A percentile compares a stretch with the other conserved stretches of the same genome.
These are phyloP conservation scores for Mycocentrospora acerina DNA, from an alignment of 2,329 filamentous ascomycete genomes.

Conservation along the genomic window DNA sequence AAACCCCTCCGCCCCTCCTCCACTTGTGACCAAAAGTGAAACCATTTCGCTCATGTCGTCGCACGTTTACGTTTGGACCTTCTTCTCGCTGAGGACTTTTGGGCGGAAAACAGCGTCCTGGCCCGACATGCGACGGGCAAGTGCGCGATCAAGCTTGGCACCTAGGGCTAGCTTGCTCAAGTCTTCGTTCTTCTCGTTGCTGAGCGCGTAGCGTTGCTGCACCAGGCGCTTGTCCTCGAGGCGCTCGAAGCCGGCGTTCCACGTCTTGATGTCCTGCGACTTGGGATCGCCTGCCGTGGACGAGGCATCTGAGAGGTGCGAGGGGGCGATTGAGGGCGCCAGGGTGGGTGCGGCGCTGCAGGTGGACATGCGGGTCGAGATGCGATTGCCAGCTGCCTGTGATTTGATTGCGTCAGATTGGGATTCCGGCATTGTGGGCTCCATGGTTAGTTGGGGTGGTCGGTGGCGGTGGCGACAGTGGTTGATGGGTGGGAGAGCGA, in stretches of 20 bases:
- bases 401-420: slow-evolving; percentile 29
- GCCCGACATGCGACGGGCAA: slow-evolving; percentile 80
- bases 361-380: slow-evolving; percentile 51
- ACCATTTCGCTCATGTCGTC: too few species aligned
- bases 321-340: slow-evolving; percentile 53
- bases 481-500: slow-evolving; percentile 1
- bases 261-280: slow-evolving; percentile 68
- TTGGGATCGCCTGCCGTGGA: slow-evolving; percentile 48
- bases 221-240: slow-evolving; percentile 86
- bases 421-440: slow-evolving; percentile 26
- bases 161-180: slow-evolving; percentile 84
- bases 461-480: background rate
- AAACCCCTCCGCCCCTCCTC: too few species aligned
- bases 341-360: slow-evolving; percentile 54
- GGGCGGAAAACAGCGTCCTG: slow-evolving; percentile 85
- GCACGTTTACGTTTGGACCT: slow-evolving; percentile 27
- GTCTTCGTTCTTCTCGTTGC: slow-evolving; percentile 76
- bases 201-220: slow-evolving; percentile 78
- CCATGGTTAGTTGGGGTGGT: too few species aligned
- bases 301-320: slow-evolving; percentile 41
- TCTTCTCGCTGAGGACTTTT: slow-evolving; percentile 42
- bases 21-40: too few species aligned
- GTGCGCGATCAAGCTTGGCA: slow-evolving; percentile 85
- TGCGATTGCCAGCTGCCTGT: slow-evolving; percentile 39
- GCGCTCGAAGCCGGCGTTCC: slow-evolving; percentile 77